Base-by-base conservation (phyloP, 2,329 filamentous ascomycete genomes). In the Chaetothyriales sp. region DNA sequence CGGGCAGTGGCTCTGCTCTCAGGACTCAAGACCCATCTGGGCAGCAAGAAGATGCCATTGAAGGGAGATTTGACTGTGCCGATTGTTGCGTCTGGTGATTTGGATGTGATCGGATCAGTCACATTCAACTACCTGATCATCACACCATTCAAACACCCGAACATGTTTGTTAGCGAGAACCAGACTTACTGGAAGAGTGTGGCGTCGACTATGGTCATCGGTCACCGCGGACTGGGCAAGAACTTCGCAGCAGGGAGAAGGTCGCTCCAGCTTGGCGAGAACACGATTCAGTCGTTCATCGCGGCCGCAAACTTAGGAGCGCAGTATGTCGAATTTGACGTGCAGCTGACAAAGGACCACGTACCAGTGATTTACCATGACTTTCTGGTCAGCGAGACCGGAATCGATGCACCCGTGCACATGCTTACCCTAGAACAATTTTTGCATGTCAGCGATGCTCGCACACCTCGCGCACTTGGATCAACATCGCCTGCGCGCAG, bases 301-400 rank as follows among this genome's bases (percentile, higher is more conserved):
- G 87, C 90, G 2, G 92, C 92, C 1, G 89, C 90, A 44, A 96
- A 95, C 59, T 69, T 98, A 48, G 92, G 92, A 7, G 92, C 79
- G 10, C 77, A 76, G 8, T 83, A 83, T 59, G 79, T 83, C 36
- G 80, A 83, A 60, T 79, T 79, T 62, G 92, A 98, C 64, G 92
- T 98, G 0, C 92, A 98, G 65, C 73, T 98, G 42, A 98, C 92
- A n/a, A 98, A 98, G 63, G 92, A 98, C 64, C 88, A 93, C 61
- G 88, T 98, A 1, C 92, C 92, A 0, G 90, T 98, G 57, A 95
- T 98, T 61, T 98, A 98, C 64, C 92, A 98, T 64, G 92, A 98
- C 66, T 98, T 98, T 63, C 74, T 96, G 12, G 92, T 98, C 65
- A 95, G 88, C 63, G 92, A 98, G 68, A 96, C 92, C 0, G 92